Evolutionary conservation across 2,329 filamentous ascomycete species (phyloP), one percentile per base, ranked within the genome.

Genomic region (Diplocarpon rosae): DNA sequence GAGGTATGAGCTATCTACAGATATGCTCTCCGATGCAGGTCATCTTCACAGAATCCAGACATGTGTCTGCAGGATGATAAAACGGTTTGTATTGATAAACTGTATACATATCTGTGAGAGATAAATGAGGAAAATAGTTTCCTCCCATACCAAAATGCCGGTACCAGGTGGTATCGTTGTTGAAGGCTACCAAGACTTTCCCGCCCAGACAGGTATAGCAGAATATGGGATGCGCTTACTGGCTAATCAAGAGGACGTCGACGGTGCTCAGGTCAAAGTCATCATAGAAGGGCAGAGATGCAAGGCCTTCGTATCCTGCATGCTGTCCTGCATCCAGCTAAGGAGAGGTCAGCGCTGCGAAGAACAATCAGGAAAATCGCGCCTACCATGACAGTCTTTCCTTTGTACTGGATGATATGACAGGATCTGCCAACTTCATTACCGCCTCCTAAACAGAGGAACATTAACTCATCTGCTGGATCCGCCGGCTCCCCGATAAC

Each of bases 391-490:
- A 98, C 87, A 5, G 90, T 96, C 67, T 98, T 98, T 50, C 92
- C 92, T 68, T 96, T 98, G 75, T 98, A 98, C 61, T 96, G 88
- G 48, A 98, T 80, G 57, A 98, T 95, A 63, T 98, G 92, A 65
- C 92, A 96, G 54, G 92, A 96, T 54, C 92, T 76, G 43, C 92
- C 92, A 50, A 98, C 92, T 67, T 98, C 92, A 64, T 95, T 96
- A 55, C 92, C 92, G 50, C 92, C 92, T 50, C 92, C 92, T 31
- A 98, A 70, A 58, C 87, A 93, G 43, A 95, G 75, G 60, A 98
- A 98, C 69, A 88, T 85, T 47, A 98, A 76, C 70, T 96, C 88
- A 62, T 98, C 92, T 1, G 88, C 78, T 4, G 92, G 88, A 58
- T 96, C 90, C 47, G 94, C 83, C 1, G 88, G 86, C 59, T 95